These are phyloP conservation scores for Saksenaea vasiformis DNA, from an alignment of 371 early-diverging fungal genomes.

Conservation along the genomic window DNA sequence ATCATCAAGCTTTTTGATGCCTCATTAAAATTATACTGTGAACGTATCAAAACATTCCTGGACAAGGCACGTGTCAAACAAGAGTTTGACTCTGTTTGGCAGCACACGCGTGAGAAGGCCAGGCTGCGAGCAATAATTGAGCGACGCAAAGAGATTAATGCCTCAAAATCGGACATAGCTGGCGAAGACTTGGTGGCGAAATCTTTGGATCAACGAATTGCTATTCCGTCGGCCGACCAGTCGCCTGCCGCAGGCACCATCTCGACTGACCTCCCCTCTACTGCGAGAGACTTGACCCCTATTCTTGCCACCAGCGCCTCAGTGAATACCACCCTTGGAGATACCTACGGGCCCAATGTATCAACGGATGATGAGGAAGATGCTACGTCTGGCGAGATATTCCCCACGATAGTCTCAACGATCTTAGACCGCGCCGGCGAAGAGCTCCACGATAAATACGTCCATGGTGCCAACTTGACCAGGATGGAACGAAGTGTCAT, in stretches of 20 bases:
- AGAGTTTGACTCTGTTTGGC: not conserved
- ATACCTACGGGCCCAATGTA: not conserved
- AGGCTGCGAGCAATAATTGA: not conserved
- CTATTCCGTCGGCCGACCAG: not conserved
- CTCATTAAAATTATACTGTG: no score
- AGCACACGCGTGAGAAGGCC: not conserved
- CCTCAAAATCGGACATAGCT: not conserved
- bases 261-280: not conserved
- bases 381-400: not conserved
- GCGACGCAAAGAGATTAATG: not conserved
- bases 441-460: not conserved
- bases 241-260: not conserved
- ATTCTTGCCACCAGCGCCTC: not conserved
- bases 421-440: not conserved
- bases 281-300: not conserved
- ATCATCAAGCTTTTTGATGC: no score
- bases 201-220: not conserved
- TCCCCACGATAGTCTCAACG: not conserved
- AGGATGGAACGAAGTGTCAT: slow-evolving; percentile 2
- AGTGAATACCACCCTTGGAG: not conserved
- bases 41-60: no score
- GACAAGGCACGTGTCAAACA: no score
- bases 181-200: not conserved
- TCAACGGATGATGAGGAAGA: not conserved
- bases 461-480: not conserved